Conservation (phyloP, 768 basidiomycete genomes). For the Cubamyces sp. region DNA sequence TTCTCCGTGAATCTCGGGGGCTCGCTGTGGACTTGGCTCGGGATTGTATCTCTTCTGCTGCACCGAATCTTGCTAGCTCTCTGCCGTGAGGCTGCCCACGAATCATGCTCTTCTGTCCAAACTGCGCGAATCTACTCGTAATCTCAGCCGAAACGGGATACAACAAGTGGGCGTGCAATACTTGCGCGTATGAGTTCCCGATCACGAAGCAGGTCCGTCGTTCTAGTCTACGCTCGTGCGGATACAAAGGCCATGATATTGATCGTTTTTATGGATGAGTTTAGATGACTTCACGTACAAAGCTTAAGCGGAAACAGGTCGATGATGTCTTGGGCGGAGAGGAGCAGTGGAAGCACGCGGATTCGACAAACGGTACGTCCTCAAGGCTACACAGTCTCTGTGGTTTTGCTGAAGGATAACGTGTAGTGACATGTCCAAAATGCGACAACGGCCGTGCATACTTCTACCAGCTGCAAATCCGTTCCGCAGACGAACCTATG, state of each 20-base stretch:
- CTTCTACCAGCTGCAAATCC: constrained; percentile 95
- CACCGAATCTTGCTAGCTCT: neutral
- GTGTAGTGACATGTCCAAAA: constrained; percentile 60
- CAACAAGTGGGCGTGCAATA: constrained; percentile 93
- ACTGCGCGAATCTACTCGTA: constrained; percentile 86
- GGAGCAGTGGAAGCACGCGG: constrained; percentile 93
- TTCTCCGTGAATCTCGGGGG: constrained; percentile 7
- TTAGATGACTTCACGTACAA: constrained; percentile 91
- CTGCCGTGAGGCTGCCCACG: neutral
- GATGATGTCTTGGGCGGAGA: constrained; percentile 97
- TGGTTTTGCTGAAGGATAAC: neutral
- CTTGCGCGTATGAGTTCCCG: constrained; percentile 95
- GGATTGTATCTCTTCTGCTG: neutral
- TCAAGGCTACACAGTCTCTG: neutral
- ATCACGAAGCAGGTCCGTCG: constrained; percentile 75
- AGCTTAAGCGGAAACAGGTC: constrained; percentile 84
- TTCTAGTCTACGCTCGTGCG: neutral
- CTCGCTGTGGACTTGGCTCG: neutral
- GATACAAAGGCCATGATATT: no score
- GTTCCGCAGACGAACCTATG: constrained; percentile 93
- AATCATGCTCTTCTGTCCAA: constrained; percentile 91
- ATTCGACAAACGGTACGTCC: constrained; percentile 73
- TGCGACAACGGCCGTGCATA: constrained; percentile 89
- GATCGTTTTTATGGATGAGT: neutral
- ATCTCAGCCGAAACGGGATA: constrained; percentile 77